Evolutionary conservation across 2,329 filamentous ascomycete genomes (phyloP).

Genomic region (Parasarocladium wereldwijsianum): DNA sequence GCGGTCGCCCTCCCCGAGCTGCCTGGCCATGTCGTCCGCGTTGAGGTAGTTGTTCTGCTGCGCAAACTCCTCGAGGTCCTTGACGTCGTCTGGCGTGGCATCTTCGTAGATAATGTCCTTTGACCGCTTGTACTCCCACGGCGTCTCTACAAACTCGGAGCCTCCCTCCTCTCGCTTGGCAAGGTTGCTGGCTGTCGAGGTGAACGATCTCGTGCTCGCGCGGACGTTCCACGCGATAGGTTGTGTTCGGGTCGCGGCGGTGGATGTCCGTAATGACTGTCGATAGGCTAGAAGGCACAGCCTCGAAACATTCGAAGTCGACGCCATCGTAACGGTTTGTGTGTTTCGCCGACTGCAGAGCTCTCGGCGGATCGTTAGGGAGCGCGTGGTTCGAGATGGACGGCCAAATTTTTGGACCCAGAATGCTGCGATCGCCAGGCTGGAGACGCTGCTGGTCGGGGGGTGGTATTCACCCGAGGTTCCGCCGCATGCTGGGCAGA

Average conservation of each 20-base stretch:
- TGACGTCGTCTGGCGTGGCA: background rate
- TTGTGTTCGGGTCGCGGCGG: conserved; percentile 10
- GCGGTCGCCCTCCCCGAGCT: conserved; percentile 13
- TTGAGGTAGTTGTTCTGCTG: conserved; percentile 18
- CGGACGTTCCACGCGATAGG: conserved; percentile 11
- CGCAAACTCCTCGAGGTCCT: conserved; percentile 19
- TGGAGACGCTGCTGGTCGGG: too few species aligned
- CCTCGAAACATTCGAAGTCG: conserved; percentile 20
- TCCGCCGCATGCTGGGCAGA: too few species aligned
- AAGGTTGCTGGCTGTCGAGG: conserved; percentile 16
- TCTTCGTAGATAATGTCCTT: too few species aligned
- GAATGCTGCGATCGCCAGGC: too few species aligned
- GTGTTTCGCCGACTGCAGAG: background rate
- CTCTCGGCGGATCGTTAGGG: conserved; percentile 1
- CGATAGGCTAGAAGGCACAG: conserved; percentile 21
- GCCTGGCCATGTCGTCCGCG: conserved; percentile 12
- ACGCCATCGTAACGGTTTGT: conserved; percentile 5
- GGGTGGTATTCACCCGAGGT: too few species aligned
- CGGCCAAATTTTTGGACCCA: conserved; percentile 18
- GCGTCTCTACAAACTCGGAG: too few species aligned
- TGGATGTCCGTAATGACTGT: conserved; percentile 12
- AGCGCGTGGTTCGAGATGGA: conserved; percentile 6
- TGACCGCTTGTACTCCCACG: too few species aligned
- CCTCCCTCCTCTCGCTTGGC: conserved; percentile 8
- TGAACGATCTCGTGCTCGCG: conserved; percentile 12